A percentile compares a stretch with the other conserved stretches of the same genome.
These are phyloP conservation scores for Alternaria sp. DNA, from an alignment of 2,329 filamentous ascomycete species.

Conservation along the genomic window DNA sequence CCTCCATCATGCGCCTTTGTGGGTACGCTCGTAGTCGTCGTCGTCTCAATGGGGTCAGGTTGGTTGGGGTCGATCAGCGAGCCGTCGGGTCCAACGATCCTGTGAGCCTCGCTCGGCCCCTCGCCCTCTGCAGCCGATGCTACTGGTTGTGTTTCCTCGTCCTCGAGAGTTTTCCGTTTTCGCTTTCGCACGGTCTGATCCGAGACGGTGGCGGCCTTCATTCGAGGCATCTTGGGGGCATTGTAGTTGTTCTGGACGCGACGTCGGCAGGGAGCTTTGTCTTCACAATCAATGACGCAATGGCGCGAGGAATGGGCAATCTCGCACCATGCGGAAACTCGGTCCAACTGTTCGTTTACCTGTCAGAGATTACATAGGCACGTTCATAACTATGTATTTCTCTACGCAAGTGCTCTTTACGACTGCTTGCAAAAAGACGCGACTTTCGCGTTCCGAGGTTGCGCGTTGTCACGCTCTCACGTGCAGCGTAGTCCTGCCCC, in stretches of 20 bases:
- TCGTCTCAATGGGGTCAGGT: constrained; percentile 15
- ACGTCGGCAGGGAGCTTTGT: constrained; percentile 4
- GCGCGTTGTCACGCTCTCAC: constrained; percentile 27
- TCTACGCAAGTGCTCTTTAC: neutral
- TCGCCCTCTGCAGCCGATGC: constrained; percentile 20
- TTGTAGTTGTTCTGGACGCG: constrained; percentile 17
- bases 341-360: neutral
- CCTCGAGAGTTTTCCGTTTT: constrained; percentile 48
- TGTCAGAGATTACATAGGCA: neutral
- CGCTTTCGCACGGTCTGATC: constrained; percentile 57
- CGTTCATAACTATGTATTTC: neutral
- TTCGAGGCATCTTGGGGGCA: constrained; percentile 28
- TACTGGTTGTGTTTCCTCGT: constrained; percentile 24
- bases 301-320: constrained; percentile 7
- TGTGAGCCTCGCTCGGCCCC: constrained; percentile 11
- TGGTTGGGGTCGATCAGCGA: constrained; percentile 4
- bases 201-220: constrained; percentile 58
- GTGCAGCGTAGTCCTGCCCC: neutral
- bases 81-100: constrained; percentile 6
- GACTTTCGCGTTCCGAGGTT: neutral
- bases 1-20: constrained; percentile 68
- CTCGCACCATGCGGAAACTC: neutral
- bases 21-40: constrained; percentile 57
- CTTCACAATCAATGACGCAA: constrained; percentile 39
- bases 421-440: neutral